These are phyloP conservation scores for Orobanche coerulescens DNA, from an alignment of 257 asterid genomes.

Conservation along the genomic window DNA sequence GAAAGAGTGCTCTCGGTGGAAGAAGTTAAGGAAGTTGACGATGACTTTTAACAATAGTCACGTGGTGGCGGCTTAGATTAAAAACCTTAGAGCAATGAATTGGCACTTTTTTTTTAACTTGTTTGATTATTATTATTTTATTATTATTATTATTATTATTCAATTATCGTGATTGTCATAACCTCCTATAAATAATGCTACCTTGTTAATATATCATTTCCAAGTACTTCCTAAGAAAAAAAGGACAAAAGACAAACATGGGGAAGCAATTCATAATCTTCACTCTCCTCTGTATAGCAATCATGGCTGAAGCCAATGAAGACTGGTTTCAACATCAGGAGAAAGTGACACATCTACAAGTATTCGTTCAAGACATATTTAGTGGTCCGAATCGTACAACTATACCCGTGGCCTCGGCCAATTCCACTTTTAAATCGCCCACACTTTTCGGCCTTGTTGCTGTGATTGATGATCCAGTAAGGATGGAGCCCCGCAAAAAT, in stretches of 20 bases:
- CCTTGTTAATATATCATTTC: too few species aligned
- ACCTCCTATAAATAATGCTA: too few species aligned
- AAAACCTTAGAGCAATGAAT: too few species aligned
- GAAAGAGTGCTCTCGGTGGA: too few species aligned
- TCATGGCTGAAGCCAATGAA: background rate
- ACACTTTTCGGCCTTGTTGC: constrained; percentile 16
- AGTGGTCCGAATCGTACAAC: constrained; percentile 13
- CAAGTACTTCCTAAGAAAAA: too few species aligned
- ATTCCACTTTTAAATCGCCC: constrained; percentile 17
- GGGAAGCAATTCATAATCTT: background rate
- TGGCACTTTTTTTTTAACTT: too few species aligned
- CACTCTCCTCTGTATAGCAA: background rate
- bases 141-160: too few species aligned
- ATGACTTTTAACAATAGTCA: too few species aligned
- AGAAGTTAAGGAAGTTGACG: too few species aligned
- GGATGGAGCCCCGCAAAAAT: constrained; percentile 5
- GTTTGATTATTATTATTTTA: too few species aligned
- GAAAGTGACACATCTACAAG: constrained; percentile 27
- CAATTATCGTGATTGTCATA: too few species aligned
- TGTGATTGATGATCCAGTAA: constrained; percentile 30
- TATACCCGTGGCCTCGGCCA: constrained; percentile 17
- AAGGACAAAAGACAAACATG: background rate
- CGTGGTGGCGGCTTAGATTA: too few species aligned
- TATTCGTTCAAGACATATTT: constrained; percentile 28
- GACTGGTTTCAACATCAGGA: background rate